These are phyloP conservation scores for Scheffersomyces insectosa DNA, from an alignment of 1,139 yeast species.

Conservation along the genomic window DNA sequence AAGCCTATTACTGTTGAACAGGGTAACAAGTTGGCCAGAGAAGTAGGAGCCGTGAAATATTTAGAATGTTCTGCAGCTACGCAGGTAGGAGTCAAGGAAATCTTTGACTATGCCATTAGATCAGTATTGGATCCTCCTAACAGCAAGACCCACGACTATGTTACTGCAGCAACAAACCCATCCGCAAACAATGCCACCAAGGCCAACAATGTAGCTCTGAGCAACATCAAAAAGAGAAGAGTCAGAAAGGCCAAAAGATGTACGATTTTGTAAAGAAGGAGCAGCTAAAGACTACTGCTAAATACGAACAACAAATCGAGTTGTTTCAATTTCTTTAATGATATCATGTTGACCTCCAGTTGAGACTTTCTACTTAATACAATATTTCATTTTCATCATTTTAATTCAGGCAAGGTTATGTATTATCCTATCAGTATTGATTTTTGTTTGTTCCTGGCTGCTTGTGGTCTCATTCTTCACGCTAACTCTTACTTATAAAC, in stretches of 20 bases:
- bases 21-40: conserved; percentile 68
- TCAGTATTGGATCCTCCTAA: conserved; percentile 64
- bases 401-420: conserved; percentile 7
- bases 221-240: conserved; percentile 24
- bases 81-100: conserved; percentile 80
- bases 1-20: conserved; percentile 65
- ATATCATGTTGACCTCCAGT: too few relatives aligned
- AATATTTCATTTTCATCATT: not conserved
- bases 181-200: conserved; percentile 7
- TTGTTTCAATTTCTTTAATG: too few relatives aligned
- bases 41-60: conserved; percentile 71
- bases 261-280: conserved; percentile 36
- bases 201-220: conserved; percentile 2
- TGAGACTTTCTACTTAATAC: too few relatives aligned
- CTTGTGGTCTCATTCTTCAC: too few relatives aligned
- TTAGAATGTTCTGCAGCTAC: conserved; percentile 94
- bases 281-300: too few relatives aligned
- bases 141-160: conserved; percentile 10
- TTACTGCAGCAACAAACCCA: conserved; percentile 4
- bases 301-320: too few relatives aligned
- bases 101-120: conserved; percentile 79
- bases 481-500: too few relatives aligned
- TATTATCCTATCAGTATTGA: conserved; percentile 3
- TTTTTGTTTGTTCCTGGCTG: too few relatives aligned
- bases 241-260: conserved; percentile 28